These are phyloP conservation scores for Plasmodium chabaudi DNA, from an alignment of 169 alveolate genomes.

Conservation along the genomic window DNA sequence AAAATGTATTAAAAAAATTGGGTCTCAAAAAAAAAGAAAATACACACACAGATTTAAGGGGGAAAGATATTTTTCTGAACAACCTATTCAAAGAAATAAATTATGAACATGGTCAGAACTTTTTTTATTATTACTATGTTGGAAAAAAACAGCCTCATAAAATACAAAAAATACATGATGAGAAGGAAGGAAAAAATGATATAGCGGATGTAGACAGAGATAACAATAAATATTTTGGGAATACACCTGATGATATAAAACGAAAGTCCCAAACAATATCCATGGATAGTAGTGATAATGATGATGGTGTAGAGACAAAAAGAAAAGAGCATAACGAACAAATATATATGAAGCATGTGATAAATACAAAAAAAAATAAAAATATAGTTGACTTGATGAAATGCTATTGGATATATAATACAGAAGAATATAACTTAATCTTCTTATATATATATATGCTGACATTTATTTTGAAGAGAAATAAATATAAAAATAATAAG, in stretches of 20 bases:
- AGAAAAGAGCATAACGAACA: not conserved
- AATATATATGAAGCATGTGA: not conserved
- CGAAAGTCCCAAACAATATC: too few species aligned
- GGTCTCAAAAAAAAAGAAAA: not conserved
- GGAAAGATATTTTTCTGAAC: constrained; percentile 3
- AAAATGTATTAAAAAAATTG: not conserved
- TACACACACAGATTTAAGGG: not conserved
- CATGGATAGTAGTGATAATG: not conserved
- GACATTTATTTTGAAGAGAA: constrained; percentile 16
- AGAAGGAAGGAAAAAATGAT: too few species aligned
- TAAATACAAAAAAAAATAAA: not conserved
- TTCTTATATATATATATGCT: constrained; percentile 46
- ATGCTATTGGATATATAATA: constrained; percentile 17
- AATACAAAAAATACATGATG: too few species aligned
- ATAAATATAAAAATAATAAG: constrained; percentile 8
- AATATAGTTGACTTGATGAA: not conserved
- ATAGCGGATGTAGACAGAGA: too few species aligned
- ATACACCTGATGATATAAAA: too few species aligned
- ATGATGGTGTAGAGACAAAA: not conserved
- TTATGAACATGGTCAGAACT: not conserved
- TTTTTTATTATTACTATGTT: constrained; percentile 22
- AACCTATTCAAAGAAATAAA: not conserved
- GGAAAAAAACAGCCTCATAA: not conserved
- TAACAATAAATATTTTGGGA: too few species aligned
- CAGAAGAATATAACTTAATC: constrained; percentile 26